phyloP scores from a whole-genome alignment of 129 eudicot genomes.

The Flaveria brownii region DNA sequence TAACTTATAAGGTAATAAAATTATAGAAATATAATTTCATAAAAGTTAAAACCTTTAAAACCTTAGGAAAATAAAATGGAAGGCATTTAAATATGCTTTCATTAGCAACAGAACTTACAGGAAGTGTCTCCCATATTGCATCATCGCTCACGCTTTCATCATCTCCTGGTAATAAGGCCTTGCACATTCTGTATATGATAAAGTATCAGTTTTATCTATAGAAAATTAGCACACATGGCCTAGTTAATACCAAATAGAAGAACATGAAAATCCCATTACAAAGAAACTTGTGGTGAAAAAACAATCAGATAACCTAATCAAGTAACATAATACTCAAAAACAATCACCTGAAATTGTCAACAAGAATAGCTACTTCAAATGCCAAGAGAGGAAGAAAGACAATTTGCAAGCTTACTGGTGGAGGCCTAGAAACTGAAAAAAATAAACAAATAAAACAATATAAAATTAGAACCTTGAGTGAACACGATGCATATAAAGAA shows the following conservation, averaged over 20 bases:
- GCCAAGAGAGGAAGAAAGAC: conserved; percentile 83
- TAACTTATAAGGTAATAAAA: neutral
- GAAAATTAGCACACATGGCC: neutral
- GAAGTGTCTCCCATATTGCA: conserved; percentile 98
- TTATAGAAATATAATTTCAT: neutral
- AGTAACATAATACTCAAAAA: neutral
- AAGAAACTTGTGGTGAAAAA: neutral
- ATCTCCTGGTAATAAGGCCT: conserved; percentile 95
- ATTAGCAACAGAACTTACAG: conserved; percentile 51
- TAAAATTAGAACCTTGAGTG: conserved; percentile 17
- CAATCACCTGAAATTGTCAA: conserved; percentile 88
- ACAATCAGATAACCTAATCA: neutral
- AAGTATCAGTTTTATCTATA: conserved; percentile 9
- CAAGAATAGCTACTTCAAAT: conserved; percentile 64
- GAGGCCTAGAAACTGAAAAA: conserved; percentile 52
- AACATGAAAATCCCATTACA: neutral
- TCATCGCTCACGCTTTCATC: conserved; percentile 92
- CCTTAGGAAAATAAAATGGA: neutral
- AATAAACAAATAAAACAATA: neutral
- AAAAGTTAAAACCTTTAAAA: neutral
- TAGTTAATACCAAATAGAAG: neutral
- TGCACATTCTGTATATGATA: conserved; percentile 75
- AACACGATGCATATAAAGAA: neutral
- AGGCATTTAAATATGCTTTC: neutral
- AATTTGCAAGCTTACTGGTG: conserved; percentile 66